A percentile compares a stretch with the other conserved stretches of the same genome.
Conservation (phyloP, 2,329 filamentous ascomycete species). For the Zopfia rhizophila region DNA sequence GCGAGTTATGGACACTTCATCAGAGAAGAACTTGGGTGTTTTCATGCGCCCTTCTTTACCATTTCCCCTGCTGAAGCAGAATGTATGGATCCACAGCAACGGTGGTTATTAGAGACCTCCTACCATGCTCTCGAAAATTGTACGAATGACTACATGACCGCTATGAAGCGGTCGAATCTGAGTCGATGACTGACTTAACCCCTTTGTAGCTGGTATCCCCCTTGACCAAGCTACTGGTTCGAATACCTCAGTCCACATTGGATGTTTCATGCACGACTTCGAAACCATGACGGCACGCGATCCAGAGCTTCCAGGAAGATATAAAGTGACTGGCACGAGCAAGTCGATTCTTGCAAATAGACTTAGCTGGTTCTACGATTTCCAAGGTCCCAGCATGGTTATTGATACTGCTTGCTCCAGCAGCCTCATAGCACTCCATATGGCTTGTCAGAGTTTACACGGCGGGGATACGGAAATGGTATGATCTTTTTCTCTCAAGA, state of each 20-base stretch:
- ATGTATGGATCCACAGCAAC: conserved; percentile 27
- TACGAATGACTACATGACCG: conserved; percentile 15
- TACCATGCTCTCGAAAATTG: conserved; percentile 44
- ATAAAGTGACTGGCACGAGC: conserved; percentile 4
- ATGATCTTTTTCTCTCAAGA: background rate
- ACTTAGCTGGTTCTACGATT: conserved; percentile 31
- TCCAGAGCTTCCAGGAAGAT: conserved; percentile 1
- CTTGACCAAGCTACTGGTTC: conserved; percentile 24
- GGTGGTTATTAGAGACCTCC: conserved; percentile 22
- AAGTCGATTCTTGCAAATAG: conserved; percentile 27
- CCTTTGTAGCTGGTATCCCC: conserved; percentile 22
- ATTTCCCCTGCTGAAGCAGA: conserved; percentile 10
- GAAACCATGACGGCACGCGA: too few species aligned
- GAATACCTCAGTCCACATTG: conserved; percentile 28
- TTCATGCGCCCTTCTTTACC: conserved; percentile 22
- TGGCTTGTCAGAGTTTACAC: conserved; percentile 27
- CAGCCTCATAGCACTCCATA: conserved; percentile 21
- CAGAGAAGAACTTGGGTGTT: conserved; percentile 22
- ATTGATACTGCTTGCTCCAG: conserved; percentile 43
- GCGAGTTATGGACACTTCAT: conserved; percentile 36
- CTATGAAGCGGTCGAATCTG: conserved; percentile 10
- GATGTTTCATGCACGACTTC: conserved; percentile 17
- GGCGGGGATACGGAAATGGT: conserved; percentile 29
- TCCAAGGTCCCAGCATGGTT: conserved; percentile 33
- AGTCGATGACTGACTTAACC: conserved; percentile 1